A percentile compares a stretch with the other conserved stretches of the same genome.
These are phyloP conservation scores for Penicillium sp. DNA, from an alignment of 2,329 filamentous ascomycete genomes.

Conservation along the genomic window DNA sequence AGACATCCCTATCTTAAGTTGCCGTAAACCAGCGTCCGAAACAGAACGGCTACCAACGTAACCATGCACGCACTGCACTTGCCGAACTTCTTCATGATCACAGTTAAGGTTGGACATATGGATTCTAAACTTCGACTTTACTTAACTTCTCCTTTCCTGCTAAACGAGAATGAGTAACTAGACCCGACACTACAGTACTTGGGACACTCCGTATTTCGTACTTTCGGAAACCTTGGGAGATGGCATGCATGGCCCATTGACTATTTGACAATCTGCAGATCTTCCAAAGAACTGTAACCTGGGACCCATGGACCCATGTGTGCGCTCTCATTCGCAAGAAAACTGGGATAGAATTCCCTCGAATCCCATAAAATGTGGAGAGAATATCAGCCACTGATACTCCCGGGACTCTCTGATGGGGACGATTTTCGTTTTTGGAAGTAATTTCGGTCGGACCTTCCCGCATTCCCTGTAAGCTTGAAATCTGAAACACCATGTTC, in stretches of 20 bases:
- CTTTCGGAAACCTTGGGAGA: neutral
- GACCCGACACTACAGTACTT: neutral
- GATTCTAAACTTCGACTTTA: neutral
- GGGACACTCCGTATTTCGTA: neutral
- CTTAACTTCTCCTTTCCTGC: neutral
- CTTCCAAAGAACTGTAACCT: neutral
- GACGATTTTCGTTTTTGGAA: neutral
- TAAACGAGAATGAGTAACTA: neutral
- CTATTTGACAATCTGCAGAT: neutral
- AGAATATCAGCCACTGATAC: neutral
- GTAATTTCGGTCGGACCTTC: conserved; percentile 4
- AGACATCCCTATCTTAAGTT: neutral
- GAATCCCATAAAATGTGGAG: neutral
- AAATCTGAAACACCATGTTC: conserved; percentile 22
- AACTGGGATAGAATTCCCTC: neutral
- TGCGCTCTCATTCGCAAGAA: neutral
- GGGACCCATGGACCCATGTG: neutral
- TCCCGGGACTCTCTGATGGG: neutral
- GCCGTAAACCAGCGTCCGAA: neutral
- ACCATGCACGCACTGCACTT: neutral
- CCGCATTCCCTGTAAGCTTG: conserved; percentile 10
- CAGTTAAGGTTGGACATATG: neutral
- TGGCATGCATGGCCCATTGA: neutral
- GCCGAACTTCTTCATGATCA: neutral
- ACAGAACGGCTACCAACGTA: neutral